A percentile compares a stretch with the other conserved stretches of the same genome.
phyloP scores from a whole-genome alignment of 768 basidiomycete species.

The Amanita rubescens region DNA sequence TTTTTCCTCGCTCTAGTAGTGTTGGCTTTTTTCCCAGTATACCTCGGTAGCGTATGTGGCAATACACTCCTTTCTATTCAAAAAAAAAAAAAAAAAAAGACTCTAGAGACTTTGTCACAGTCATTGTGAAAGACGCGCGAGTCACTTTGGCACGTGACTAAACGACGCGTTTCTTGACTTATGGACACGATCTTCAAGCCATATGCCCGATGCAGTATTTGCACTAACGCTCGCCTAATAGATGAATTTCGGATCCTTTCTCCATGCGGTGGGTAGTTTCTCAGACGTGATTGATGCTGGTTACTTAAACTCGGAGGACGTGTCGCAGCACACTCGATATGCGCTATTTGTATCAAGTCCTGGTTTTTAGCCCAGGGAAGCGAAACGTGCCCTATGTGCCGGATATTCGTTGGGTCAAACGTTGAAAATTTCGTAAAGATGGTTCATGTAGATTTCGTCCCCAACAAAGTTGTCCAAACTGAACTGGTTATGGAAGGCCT shows the following conservation, averaged over 20 bases:
- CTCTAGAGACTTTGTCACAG: too few relatives aligned
- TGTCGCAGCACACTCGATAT: not conserved
- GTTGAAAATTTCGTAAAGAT: not conserved
- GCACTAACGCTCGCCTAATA: not conserved
- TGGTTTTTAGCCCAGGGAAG: not conserved
- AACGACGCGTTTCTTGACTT: not conserved
- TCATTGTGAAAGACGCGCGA: too few relatives aligned
- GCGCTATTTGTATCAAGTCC: not conserved
- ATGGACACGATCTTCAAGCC: not conserved
- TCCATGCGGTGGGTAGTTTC: not conserved
- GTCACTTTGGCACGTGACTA: not conserved
- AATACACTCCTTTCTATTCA: too few relatives aligned
- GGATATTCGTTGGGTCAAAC: not conserved
- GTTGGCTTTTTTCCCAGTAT: too few relatives aligned
- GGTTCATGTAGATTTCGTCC: not conserved
- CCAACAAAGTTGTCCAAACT: not conserved
- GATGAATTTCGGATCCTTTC: not conserved
- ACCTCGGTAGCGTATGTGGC: too few relatives aligned
- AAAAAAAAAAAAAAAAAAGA: too few relatives aligned
- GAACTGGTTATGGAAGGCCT: slow-evolving; percentile 9
- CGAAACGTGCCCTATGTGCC: not conserved
- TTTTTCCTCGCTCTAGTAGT: too few relatives aligned
- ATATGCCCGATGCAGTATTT: not conserved
- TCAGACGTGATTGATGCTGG: not conserved
- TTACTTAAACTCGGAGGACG: too few relatives aligned